A percentile compares a stretch with the other conserved stretches of the same genome.
phyloP scores from a whole-genome alignment of 2,329 filamentous ascomycete species.

The Penicillium sumatraense region DNA sequence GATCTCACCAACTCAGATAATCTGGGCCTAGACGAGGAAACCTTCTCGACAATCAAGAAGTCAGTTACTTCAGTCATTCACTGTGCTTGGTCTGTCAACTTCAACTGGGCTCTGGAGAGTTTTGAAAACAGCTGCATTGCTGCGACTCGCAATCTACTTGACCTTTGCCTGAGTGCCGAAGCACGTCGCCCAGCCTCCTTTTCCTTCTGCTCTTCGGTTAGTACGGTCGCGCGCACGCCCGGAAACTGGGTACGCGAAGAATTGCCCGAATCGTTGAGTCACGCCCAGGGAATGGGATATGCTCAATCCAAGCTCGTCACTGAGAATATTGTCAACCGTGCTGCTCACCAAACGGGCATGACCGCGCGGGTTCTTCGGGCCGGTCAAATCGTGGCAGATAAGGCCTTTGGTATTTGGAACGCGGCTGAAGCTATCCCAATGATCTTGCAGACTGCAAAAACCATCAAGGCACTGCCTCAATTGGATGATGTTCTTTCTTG shows the following conservation, averaged over 20 bases:
- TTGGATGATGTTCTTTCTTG: conserved; percentile 14
- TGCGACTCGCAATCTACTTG: conserved; percentile 51
- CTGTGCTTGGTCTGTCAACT: conserved; percentile 69
- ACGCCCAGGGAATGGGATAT: conserved; percentile 17
- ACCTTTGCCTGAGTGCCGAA: conserved; percentile 40
- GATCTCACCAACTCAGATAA: conserved; percentile 49
- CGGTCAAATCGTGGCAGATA: conserved; percentile 13
- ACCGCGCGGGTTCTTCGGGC: conserved; percentile 9
- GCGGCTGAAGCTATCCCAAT: conserved; percentile 14
- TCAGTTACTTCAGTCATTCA: conserved; percentile 62
- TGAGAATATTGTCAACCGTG: conserved; percentile 14
- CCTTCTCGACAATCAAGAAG: conserved; percentile 47
- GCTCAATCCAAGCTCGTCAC: conserved; percentile 19
- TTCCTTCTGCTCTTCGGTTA: conserved; percentile 25
- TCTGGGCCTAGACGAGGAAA: conserved; percentile 52
- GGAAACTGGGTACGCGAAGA: conserved; percentile 14
- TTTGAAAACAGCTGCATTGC: conserved; percentile 61
- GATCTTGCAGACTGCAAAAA: conserved; percentile 11
- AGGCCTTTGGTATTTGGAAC: conserved; percentile 13
- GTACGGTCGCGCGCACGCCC: conserved; percentile 20
- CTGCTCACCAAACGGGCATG: conserved; percentile 10
- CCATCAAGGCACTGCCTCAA: conserved; percentile 10
- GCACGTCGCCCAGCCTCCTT: conserved; percentile 36
- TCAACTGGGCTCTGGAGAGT: conserved; percentile 59
- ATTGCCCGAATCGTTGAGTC: conserved; percentile 9